Conservation (phyloP, 352 stramenopile genomes). For the Lagenidium sp. region DNA sequence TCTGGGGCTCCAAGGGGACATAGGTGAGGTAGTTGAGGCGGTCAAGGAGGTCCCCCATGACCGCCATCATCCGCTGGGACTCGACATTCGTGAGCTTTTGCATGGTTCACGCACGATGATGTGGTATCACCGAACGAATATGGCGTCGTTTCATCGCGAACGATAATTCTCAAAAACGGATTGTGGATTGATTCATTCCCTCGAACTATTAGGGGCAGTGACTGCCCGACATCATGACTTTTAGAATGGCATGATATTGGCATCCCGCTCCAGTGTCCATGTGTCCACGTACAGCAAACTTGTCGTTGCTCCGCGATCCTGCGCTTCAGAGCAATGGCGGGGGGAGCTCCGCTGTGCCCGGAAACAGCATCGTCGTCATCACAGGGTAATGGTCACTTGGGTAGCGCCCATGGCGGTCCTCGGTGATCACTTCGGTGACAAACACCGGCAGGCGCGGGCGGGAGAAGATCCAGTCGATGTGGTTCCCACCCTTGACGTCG, state of each 20-base stretch:
- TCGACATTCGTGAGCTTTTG: conserved; percentile 87
- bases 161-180: too few relatives aligned
- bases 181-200: too few relatives aligned
- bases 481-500: conserved; percentile 44
- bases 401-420: conserved; percentile 70
- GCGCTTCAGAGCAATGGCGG: too few relatives aligned
- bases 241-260: too few relatives aligned
- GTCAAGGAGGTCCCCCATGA: conserved; percentile 81
- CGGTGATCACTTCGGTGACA: conserved; percentile 73
- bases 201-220: too few relatives aligned
- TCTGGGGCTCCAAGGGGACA: conserved; percentile 55
- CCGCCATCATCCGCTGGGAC: conserved; percentile 81
- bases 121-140: background rate
- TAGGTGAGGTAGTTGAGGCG: conserved; percentile 82
- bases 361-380: conserved; percentile 71
- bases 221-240: too few relatives aligned
- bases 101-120: conserved; percentile 24
- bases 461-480: conserved; percentile 89
- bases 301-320: too few relatives aligned
- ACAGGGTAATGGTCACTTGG: conserved; percentile 87
- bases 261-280: too few relatives aligned
- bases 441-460: conserved; percentile 70
- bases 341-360: conserved; percentile 41
- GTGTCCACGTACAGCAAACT: too few relatives aligned
- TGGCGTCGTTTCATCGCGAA: background rate